phyloP scores from a whole-genome alignment of 257 asterid species.

The Linderniella brevidens region DNA sequence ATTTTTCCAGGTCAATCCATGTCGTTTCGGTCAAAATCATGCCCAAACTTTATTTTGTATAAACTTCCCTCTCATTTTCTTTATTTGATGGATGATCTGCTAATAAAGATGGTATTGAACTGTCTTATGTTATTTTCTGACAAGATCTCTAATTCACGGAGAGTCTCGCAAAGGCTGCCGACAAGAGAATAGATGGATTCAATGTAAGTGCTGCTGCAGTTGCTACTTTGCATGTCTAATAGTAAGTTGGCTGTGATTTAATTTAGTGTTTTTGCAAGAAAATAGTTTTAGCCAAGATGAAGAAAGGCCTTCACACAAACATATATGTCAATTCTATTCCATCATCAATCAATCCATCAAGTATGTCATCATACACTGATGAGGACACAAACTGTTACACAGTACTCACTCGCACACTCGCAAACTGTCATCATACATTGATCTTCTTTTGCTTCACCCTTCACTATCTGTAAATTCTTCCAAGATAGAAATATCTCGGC shows the following conservation, averaged over 20 bases:
- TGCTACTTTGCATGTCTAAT: slow-evolving; percentile 3
- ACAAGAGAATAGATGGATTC: too few species aligned
- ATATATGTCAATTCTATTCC: slow-evolving; percentile 25
- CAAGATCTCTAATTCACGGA: too few species aligned
- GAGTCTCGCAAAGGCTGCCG: too few species aligned
- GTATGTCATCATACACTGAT: slow-evolving; percentile 28
- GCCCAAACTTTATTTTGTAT: slow-evolving; percentile 76
- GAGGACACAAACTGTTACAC: too few species aligned
- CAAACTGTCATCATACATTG: slow-evolving; percentile 28
- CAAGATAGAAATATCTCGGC: slow-evolving; percentile 30
- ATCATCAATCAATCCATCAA: slow-evolving; percentile 44
- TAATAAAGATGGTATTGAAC: too few species aligned
- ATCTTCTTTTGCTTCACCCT: slow-evolving; percentile 30
- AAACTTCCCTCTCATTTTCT: slow-evolving; percentile 54
- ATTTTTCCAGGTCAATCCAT: too few species aligned
- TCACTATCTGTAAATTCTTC: slow-evolving; percentile 3
- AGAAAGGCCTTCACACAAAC: slow-evolving; percentile 18
- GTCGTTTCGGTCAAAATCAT: too few species aligned
- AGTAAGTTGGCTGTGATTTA: too few species aligned
- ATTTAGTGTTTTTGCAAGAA: too few species aligned
- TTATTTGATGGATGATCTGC: slow-evolving; percentile 39
- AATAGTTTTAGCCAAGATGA: slow-evolving; percentile 5
- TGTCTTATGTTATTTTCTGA: slow-evolving; percentile 38
- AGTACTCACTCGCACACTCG: too few species aligned
- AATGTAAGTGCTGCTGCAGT: too few species aligned